Evolutionary conservation across 805 yeast species (phyloP), one percentile per base, ranked within the genome.

Genomic region (Debaryomyces tyrocola): DNA sequence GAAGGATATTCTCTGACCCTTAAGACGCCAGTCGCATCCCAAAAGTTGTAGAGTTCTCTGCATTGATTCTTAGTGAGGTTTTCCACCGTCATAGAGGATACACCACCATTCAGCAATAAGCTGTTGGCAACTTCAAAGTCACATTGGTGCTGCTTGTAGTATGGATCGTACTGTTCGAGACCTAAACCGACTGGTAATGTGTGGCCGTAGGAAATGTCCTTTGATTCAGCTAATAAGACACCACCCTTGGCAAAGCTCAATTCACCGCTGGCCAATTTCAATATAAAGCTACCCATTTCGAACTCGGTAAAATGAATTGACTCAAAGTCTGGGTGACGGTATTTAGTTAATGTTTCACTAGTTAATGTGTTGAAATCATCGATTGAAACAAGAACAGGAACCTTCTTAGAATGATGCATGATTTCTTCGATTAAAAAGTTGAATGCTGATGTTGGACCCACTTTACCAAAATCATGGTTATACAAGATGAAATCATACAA

Each of bases 311-410:
- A 74, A 54, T 80, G 80, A 46, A 90, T 77, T 8, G 75, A 75
- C 35, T 69, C 62, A 66, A 83, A 82, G 20, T 79, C 70, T 1
- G 75, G 64, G 58, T 83, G 77, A 55, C 79, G 77, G 68, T 90
- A 89, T 35, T 68, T 74, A 7, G 96, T 79, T 43, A 65, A 64
- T 6, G 86, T 75, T 27, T 67, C 57, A 33, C 82, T 77, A 10
- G 82, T 62, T 47, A 88, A 66, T 3, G 83, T 80, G 48, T 88
- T 83, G 59, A 89, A 75, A 59, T 87, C 83, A 63, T 90, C 97
- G 37, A 90, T 74, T 2, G 95, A 75, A 37, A 89, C 71, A 42
- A 79, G 70, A 8, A 85, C 84, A 4, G 92, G 91, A 33, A 70
- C 62, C 12, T 59, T 46, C 2, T 64, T 49, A 51, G 87, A 88